Evolutionary conservation across 768 basidiomycete genomes (phyloP).

Genomic region (Rhodotorula diobovata): DNA sequence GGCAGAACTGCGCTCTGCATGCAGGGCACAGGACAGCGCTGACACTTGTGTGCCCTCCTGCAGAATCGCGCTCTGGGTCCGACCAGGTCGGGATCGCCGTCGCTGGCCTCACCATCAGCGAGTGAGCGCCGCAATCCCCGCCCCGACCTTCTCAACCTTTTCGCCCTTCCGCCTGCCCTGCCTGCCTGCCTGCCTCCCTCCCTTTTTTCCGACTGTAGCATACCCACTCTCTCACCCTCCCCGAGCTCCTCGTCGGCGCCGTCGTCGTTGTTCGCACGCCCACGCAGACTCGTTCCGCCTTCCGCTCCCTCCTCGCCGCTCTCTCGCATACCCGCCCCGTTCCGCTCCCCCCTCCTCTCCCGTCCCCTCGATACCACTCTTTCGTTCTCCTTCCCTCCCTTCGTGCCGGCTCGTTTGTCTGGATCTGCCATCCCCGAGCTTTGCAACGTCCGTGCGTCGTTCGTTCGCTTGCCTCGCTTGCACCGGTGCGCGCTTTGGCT

Average conservation of each 20-base stretch:
- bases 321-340: background rate
- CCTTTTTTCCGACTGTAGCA: background rate
- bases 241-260: background rate
- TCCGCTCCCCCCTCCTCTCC: background rate
- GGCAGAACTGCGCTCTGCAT: background rate
- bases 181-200: too few species aligned
- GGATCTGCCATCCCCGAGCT: too few species aligned
- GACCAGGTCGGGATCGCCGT: slow-evolving; percentile 2
- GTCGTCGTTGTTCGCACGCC: too few species aligned
- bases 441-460: too few species aligned
- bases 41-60: background rate
- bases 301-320: too few species aligned
- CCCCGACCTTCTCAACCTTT: background rate
- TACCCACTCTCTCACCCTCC: background rate
- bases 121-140: background rate
- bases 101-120: slow-evolving; percentile 8
- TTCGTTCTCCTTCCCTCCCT: background rate
- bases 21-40: background rate
- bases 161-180: background rate
- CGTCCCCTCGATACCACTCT: background rate
- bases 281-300: too few species aligned
- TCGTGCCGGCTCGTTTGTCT: background rate
- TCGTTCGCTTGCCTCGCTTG: too few species aligned
- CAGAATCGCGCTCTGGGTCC: slow-evolving; percentile 5
- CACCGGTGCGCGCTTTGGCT: too few species aligned